These are phyloP conservation scores for Cephaloascus fragrans DNA, from an alignment of 805 yeast genomes.

Conservation along the genomic window DNA sequence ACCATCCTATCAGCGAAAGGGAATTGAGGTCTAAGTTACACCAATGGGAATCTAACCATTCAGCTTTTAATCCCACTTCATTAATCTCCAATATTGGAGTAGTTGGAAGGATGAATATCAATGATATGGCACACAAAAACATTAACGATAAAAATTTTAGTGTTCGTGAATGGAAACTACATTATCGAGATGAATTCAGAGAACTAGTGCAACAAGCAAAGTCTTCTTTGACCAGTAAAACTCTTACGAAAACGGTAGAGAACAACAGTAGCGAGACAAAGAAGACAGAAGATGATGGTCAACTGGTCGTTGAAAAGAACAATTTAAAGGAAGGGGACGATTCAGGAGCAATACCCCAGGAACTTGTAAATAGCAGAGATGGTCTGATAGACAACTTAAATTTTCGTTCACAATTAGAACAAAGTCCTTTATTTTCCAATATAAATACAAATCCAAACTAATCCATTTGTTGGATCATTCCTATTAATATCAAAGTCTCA, in stretches of 20 bases:
- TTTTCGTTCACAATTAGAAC: background rate
- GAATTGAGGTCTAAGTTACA: constrained; percentile 45
- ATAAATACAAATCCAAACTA: too few species aligned
- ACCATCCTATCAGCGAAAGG: constrained; percentile 48
- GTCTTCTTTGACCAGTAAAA: constrained; percentile 6
- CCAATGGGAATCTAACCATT: constrained; percentile 51
- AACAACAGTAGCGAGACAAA: background rate
- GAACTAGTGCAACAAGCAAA: constrained; percentile 27
- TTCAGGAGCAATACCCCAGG: too few species aligned
- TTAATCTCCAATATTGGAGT: constrained; percentile 11
- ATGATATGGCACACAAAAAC: constrained; percentile 7
- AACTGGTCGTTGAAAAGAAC: too few species aligned
- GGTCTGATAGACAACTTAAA: background rate
- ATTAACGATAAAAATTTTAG: constrained; percentile 39
- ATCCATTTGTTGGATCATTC: too few species aligned
- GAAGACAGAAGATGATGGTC: background rate
- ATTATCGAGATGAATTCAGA: constrained; percentile 28
- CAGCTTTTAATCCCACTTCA: constrained; percentile 9
- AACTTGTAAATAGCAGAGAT: too few species aligned
- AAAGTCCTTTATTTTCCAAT: too few species aligned
- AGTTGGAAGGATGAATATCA: constrained; percentile 12
- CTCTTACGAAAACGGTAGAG: background rate
- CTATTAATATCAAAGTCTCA: too few species aligned
- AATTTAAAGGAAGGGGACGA: too few species aligned
- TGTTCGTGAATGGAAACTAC: constrained; percentile 30